Evolutionary conservation across 2,329 filamentous ascomycete species (phyloP), one percentile per base, ranked within the genome.

Genomic region (Emmonsiellopsis sp.): DNA sequence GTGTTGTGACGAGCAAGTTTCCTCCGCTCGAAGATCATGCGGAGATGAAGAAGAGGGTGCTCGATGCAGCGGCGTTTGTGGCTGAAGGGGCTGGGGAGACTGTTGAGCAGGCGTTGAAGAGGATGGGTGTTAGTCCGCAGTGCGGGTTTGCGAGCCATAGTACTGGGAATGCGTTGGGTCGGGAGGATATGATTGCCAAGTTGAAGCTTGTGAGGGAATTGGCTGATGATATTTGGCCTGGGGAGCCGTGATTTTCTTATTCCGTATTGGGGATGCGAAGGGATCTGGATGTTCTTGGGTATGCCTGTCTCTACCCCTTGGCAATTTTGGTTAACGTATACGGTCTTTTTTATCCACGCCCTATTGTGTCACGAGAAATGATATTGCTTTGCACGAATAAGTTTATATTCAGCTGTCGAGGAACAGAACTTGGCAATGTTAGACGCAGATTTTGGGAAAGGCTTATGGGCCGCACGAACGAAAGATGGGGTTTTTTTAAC

Each of bases 61-160:
- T 77, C 57, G 73, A 75, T 56, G 83, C 83, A 0, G 86, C 85
- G 2, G 80, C 85, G 49, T 84, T 82, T 66, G 79, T 90, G 31
- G 85, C 85, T 0, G 77, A 85, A 68, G 86, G 86, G 0, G 82
- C 77, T 51, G 79, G 79, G 8, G 76, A 86, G 70, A 80, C 74
- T 2, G 74, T 76, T 45, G 79, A 87, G 65, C 80, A 88, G 66
- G 85, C 85, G 0, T 72, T 91, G 10, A 78, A 85, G 68, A 80
- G 84, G 60, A 72, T 90, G 47, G 77, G 78, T 52, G 78, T 88
- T 14, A 86, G 82, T 63, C 85, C 86, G 0, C 85, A 88, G 71
- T 87, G 84, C 65, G 84, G 84, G 5, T 87, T 87, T 67, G 87
- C 85, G 37, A 87, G 83, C 37, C 86, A 91, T 65, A 82, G 85